Evolutionary conservation across 2,329 filamentous ascomycete species (phyloP), one percentile per base, ranked within the genome.

Genomic region (Fusarium sterilihyphosum): DNA sequence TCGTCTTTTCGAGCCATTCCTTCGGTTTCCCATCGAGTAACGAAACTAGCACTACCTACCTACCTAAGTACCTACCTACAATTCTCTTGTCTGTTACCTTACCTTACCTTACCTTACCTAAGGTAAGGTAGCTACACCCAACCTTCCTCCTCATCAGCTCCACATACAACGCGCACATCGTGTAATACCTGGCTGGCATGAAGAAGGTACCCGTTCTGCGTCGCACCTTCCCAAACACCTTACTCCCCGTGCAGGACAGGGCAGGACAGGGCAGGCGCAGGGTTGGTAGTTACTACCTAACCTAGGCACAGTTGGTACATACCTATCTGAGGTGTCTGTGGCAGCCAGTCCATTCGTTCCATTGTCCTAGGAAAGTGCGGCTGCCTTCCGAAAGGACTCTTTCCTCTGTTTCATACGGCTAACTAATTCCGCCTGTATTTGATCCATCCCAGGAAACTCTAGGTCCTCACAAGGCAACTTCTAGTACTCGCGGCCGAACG

Each of bases 171-270:
- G 71, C 70, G 58, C 46, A 40, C 56, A 54, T 53, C 67, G 60
- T 70, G 66, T 70, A 70, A 54, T 70, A 65, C 47, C 33, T 53
- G 44, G 47, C 35, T 53, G 44, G 41, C 40, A 49, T 33, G n/a
- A 52, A 35, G 41, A 31, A 68, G 24, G 61, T 65, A 61, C 44
- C 56, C 35, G 47, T 54, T 62, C 47, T 68, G 58, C 46, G 33
- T 61, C 37, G 58, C 71, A 59, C 71, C 67, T 73, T 68, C 71
- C 67, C 67, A 71, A 72, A 61, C 46, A 60, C 24, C 24, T 38
- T 61, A 35, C 44, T 69, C 43, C 31, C 65, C 24, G 44, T 52
- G 33, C 43, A 54, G 62, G 41, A n/a, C 56, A 68, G 33, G 46
- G 40, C 29, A 67, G 58, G 64, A n/a, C 56, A 68, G 33, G 46